Evolutionary conservation across 805 yeast species (phyloP).

Genomic region (Ogataea paraovalis): DNA sequence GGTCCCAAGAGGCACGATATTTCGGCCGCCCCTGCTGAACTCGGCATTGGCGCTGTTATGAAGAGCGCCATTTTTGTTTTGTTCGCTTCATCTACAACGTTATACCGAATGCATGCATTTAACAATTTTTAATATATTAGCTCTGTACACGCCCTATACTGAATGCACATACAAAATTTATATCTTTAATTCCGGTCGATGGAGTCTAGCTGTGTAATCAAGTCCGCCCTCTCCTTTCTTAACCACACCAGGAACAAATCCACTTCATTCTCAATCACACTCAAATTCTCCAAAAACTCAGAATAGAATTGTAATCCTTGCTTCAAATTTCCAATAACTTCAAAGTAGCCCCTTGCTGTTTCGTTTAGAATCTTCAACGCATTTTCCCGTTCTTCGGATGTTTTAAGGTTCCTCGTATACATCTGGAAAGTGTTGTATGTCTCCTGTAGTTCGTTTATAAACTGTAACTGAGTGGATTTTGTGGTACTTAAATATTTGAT

Average conservation of each 20-base stretch:
- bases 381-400: constrained; percentile 38
- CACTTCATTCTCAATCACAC: constrained; percentile 34
- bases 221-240: constrained; percentile 48
- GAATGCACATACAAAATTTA: too few relatives aligned
- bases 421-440: constrained; percentile 36
- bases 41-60: too few relatives aligned
- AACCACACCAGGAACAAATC: constrained; percentile 32
- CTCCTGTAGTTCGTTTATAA: constrained; percentile 29
- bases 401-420: constrained; percentile 29
- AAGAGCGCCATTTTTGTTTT: too few relatives aligned
- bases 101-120: too few relatives aligned
- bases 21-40: too few relatives aligned
- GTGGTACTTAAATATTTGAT: constrained; percentile 42
- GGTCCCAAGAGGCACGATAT: too few relatives aligned
- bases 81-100: too few relatives aligned
- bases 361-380: constrained; percentile 50
- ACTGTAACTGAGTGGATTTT: constrained; percentile 32
- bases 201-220: constrained; percentile 32
- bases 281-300: constrained; percentile 49
- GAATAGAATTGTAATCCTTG: constrained; percentile 72
- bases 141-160: too few relatives aligned
- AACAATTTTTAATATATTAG: too few relatives aligned
- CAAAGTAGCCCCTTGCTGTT: constrained; percentile 47
- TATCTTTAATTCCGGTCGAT: constrained; percentile 1
- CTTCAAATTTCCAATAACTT: constrained; percentile 53